phyloP scores from a whole-genome alignment of 2,329 filamentous ascomycete genomes.

The Aspergillus tamarii region DNA sequence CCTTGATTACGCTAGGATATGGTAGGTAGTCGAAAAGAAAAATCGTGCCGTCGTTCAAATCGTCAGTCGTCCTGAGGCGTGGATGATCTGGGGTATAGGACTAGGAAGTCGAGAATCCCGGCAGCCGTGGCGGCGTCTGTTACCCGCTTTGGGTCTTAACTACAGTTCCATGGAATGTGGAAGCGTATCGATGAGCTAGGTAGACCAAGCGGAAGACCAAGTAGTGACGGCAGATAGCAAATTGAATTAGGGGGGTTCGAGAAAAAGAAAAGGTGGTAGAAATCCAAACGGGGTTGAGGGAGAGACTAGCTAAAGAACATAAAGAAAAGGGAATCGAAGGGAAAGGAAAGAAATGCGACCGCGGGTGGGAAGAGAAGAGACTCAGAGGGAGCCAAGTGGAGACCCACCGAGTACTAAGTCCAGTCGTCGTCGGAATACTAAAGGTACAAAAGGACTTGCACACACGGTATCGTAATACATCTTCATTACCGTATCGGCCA shows the following conservation, averaged over 20 bases:
- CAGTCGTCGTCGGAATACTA: not conserved
- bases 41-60: conserved; percentile 3
- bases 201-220: not conserved
- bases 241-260: not conserved
- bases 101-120: not conserved
- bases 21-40: not conserved
- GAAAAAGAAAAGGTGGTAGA: not conserved
- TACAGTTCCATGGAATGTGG: not conserved
- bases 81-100: not conserved
- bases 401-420: not conserved
- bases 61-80: not conserved
- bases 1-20: not conserved
- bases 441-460: not conserved
- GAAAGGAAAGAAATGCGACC: conserved; percentile 2
- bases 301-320: conserved; percentile 8
- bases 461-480: not conserved
- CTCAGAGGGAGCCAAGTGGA: not conserved
- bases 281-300: not conserved
- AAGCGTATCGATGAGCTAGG: not conserved
- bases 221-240: not conserved
- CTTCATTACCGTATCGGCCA: not conserved
- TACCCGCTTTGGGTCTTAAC: not conserved
- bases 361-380: not conserved
- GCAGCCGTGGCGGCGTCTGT: not conserved
- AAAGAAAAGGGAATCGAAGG: not conserved